These are phyloP conservation scores for Phytopythium mirpurense DNA, from an alignment of 352 stramenopile species.

Conservation along the genomic window DNA sequence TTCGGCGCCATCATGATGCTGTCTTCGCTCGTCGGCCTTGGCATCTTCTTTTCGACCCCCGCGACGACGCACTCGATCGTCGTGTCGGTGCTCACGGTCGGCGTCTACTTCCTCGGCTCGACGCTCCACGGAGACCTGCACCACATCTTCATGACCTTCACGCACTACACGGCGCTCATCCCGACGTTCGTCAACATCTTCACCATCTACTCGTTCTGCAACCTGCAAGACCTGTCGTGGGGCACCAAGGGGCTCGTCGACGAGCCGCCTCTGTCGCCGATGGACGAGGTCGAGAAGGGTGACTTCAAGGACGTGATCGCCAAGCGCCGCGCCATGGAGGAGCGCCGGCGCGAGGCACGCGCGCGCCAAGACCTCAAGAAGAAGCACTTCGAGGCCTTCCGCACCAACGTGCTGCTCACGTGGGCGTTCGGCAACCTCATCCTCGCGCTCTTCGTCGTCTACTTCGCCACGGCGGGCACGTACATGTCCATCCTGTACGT, in stretches of 20 bases:
- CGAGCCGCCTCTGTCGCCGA: conserved; percentile 33
- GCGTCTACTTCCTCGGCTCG: conserved; percentile 81
- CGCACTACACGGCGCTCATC: conserved; percentile 83
- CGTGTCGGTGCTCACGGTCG: conserved; percentile 62
- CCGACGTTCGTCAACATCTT: conserved; percentile 89
- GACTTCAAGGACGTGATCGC: conserved; percentile 84
- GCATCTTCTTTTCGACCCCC: conserved; percentile 67
- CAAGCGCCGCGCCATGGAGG: conserved; percentile 66
- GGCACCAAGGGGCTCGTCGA: conserved; percentile 70
- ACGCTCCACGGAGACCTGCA: conserved; percentile 76
- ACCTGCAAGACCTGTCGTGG: conserved; percentile 86
- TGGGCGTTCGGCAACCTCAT: conserved; percentile 85
- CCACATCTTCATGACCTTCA: conserved; percentile 83
- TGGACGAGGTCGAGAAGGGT: conserved; percentile 64
- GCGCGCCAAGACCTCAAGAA: conserved; percentile 59
- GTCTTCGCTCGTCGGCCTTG: conserved; percentile 61
- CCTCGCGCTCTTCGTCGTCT: conserved; percentile 66
- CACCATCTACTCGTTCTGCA: conserved; percentile 88
- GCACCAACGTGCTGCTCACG: conserved; percentile 72
- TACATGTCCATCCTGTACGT: conserved; percentile 75
- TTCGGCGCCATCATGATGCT: conserved; percentile 82
- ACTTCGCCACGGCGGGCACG: conserved; percentile 42
- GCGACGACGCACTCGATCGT: conserved; percentile 47
- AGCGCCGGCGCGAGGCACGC: conserved; percentile 55
- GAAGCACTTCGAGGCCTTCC: conserved; percentile 78